Base-by-base conservation (phyloP, 768 basidiomycete genomes). In the Mycena amicta region DNA sequence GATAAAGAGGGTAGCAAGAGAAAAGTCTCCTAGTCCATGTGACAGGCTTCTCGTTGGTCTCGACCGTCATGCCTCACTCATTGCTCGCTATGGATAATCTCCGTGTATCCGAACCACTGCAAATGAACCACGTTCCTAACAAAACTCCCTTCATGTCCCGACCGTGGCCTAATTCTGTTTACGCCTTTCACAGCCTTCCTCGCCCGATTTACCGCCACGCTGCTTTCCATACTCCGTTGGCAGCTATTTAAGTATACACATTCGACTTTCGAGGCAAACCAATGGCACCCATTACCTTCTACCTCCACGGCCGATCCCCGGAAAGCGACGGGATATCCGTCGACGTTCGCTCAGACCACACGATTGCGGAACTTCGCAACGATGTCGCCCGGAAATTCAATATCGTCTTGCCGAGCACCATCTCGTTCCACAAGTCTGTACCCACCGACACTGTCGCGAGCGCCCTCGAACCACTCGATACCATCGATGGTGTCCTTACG, bases 231-330 rank as follows among this genome's bases (percentile, higher is more conserved):
- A 18, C 33, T 37, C 11, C 33, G 11, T 8, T 8, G 18, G 11
- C 11, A 37, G 33, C 33, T 37, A 37, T 37, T 37, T 37, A 37
- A 37, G 33, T 37, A 37, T 37, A 37, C 11, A n/a, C n/a, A n/a
- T n/a, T n/a, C n/a, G n/a, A n/a, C n/a, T n/a, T n/a, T n/a, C n/a
- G 33, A 37, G 33, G 8, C 33, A 37, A 37, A 37, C 33, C 33
- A 43, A 62, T 62, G 61, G 27, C 57, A 5, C 11, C 30, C 1
- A 45, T 61, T 23, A 40, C 59, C 3, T 62, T 62, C 50, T 20
- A 62, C 40, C 30, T 62, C 3, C 61, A 62, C 39, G 57, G 61
- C 0, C 52, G 59, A 53, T 62, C 57, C 6, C 23, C 61, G 12
- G 28, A 40, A 20, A 33, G 27, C n/a, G 53, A 62, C 28, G 61